These are phyloP conservation scores for Curvularia eragrostidis DNA, from an alignment of 2,329 filamentous ascomycete genomes.

Conservation along the genomic window DNA sequence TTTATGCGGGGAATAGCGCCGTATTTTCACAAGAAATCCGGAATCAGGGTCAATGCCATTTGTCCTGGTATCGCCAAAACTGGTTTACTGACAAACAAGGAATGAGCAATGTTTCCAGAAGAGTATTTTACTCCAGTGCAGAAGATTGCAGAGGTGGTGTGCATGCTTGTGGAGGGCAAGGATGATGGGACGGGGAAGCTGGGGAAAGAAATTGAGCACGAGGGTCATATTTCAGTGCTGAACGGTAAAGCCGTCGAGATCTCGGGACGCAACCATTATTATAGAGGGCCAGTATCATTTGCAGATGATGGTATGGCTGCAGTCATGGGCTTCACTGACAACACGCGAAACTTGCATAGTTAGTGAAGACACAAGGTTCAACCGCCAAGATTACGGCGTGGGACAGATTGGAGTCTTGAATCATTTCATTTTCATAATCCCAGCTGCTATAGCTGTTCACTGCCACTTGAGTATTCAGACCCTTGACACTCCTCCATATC, in stretches of 20 bases:
- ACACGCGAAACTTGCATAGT: not conserved
- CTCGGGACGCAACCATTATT: not conserved
- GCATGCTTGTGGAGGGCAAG: too few species aligned
- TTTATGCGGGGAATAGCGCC: too few species aligned
- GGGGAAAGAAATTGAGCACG: not conserved
- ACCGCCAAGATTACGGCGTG: not conserved
- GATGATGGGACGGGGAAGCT: not conserved
- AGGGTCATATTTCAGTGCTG: not conserved
- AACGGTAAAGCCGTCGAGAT: not conserved
- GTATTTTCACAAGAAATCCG: too few species aligned
- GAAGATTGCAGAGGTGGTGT: too few species aligned
- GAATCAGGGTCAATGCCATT: too few species aligned
- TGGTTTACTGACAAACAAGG: too few species aligned
- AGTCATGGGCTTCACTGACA: not conserved
- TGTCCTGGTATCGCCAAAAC: too few species aligned
- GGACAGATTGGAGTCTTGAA: conserved; percentile 13
- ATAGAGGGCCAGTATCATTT: not conserved
- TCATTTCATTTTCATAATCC: conserved; percentile 31
- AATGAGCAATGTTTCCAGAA: too few species aligned
- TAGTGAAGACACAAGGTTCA: not conserved
- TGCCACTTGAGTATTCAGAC: conserved; percentile 30
- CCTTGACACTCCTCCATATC: conserved; percentile 16
- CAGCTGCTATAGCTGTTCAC: conserved; percentile 35
- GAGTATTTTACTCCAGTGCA: too few species aligned
- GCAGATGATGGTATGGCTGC: not conserved